phyloP scores from a whole-genome alignment of 192 early-diverging fungal genomes.

The Backusella sp. region DNA sequence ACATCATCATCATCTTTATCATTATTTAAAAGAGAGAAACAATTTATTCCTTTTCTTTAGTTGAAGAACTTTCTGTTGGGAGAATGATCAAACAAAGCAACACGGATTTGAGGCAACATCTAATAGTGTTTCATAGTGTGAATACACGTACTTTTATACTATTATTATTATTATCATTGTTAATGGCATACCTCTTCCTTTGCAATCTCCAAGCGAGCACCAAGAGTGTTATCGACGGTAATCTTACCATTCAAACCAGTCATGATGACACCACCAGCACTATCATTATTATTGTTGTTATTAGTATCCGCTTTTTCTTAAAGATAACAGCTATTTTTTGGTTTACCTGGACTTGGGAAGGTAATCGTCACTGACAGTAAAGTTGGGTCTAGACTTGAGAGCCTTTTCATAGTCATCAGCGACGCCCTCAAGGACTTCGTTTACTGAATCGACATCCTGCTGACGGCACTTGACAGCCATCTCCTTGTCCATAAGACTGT shows the following conservation, averaged over 20 bases:
- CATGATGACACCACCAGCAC: conserved; percentile 89
- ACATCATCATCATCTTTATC: not conserved
- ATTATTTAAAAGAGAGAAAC: not conserved
- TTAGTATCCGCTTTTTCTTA: not conserved
- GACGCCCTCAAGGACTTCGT: conserved; percentile 53
- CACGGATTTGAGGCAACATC: conserved; percentile 95
- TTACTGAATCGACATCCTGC: conserved; percentile 63
- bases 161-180: too few species aligned
- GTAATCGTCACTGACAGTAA: conserved; percentile 56
- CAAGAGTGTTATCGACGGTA: conserved; percentile 86
- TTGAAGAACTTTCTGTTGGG: conserved; percentile 92
- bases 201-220: conserved; percentile 82
- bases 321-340: not conserved
- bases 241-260: conserved; percentile 76
- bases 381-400: conserved; percentile 42
- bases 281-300: conserved; percentile 21
- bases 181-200: conserved; percentile 70
- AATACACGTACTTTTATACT: not conserved
- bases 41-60: conserved; percentile 38
- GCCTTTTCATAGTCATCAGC: conserved; percentile 55
- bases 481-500: conserved; percentile 81
- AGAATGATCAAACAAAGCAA: conserved; percentile 88
- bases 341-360: conserved; percentile 65
- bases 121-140: conserved; percentile 23
- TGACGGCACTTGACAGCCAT: conserved; percentile 73